Base-by-base conservation (phyloP, 202 grass and related monocot genomes). In the Hordeum pubiflorum region DNA sequence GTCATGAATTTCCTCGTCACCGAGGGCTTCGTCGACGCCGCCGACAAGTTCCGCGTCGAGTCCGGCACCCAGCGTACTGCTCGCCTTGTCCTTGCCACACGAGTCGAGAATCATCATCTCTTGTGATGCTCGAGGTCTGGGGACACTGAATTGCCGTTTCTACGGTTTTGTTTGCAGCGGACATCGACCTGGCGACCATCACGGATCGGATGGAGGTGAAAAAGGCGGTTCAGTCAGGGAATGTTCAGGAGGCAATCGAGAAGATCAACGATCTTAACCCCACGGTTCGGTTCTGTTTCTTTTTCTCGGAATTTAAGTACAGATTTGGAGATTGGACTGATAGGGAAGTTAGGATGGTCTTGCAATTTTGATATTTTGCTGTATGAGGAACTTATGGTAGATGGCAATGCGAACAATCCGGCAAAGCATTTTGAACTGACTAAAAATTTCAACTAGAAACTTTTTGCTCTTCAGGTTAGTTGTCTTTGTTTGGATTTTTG, bases 1-100 rank as follows among this genome's bases (percentile, higher is more conserved):
- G 89, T 97, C 58, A 97, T 97, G 94, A 97, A 97, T 67, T 97
- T 91, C 84, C 91, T 97, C 57, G 92, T 97, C 70, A 94, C 92
- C 29, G 94, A 97, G 83, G 94, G 94, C 50, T 97, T 87, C 71
- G 94, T 94, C 38, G 91, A 97, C 68, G 94, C 92, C 52, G 94
- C 94, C 34, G 92, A 97, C 60, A 97, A 97, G 79, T 97, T 97
- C 77, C 88, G 92, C 64, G 32, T 92, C 67, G 94, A 97, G 81
- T 97, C 94, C 58, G 94, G 94, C 83, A 94, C 94, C 46, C 86
- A 94, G 48, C 94, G 94, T 97, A 97, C 50, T 63, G 2, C 17
- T 10, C 68, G 13, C 43, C 11, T n/a, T 6, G 32, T 46, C 60
- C 29, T 31, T 31, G 59, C 43, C 9, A 6, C 40, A 17, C 72